Conservation (phyloP, 345 rosid genomes). For the Lumnitzera littorea region DNA sequence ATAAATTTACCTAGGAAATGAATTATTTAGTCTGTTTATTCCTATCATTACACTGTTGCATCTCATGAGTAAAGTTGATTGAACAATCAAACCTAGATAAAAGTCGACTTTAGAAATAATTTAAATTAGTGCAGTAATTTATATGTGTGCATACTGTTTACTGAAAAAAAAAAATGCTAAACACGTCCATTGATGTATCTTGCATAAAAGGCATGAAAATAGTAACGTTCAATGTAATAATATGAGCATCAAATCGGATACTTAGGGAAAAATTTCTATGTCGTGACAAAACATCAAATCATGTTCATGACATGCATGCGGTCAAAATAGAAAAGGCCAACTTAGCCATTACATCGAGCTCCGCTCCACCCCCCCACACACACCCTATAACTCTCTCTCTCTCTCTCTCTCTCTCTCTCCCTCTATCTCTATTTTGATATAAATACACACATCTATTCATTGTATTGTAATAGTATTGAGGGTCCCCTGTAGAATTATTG, state of each 20-base stretch:
- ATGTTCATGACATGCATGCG: slow-evolving; percentile 33
- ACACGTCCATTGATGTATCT: too few relatives aligned
- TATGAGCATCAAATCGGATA: too few relatives aligned
- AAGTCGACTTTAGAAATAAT: too few relatives aligned
- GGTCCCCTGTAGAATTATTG: slow-evolving; percentile 7
- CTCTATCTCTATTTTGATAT: not conserved
- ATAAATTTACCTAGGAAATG: too few relatives aligned
- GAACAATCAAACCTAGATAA: not conserved
- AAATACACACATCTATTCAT: slow-evolving; percentile 8
- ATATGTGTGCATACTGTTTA: too few relatives aligned
- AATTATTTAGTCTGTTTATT: too few relatives aligned
- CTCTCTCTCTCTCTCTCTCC: not conserved
- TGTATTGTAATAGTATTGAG: slow-evolving; percentile 5
- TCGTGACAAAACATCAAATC: slow-evolving; percentile 52
- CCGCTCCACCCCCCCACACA: slow-evolving; percentile 2
- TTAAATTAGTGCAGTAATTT: too few relatives aligned
- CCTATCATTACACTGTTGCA: too few relatives aligned
- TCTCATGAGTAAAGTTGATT: not conserved
- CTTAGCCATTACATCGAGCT: not conserved
- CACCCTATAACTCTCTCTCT: too few relatives aligned
- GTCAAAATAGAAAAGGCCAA: slow-evolving; percentile 14
- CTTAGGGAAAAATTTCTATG: slow-evolving; percentile 7
- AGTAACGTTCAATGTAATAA: too few relatives aligned
- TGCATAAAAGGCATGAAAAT: too few relatives aligned
- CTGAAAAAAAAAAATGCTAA: too few relatives aligned